Conservation (phyloP, 345 rosid genomes). For the Eucalyptus shirleyi region DNA sequence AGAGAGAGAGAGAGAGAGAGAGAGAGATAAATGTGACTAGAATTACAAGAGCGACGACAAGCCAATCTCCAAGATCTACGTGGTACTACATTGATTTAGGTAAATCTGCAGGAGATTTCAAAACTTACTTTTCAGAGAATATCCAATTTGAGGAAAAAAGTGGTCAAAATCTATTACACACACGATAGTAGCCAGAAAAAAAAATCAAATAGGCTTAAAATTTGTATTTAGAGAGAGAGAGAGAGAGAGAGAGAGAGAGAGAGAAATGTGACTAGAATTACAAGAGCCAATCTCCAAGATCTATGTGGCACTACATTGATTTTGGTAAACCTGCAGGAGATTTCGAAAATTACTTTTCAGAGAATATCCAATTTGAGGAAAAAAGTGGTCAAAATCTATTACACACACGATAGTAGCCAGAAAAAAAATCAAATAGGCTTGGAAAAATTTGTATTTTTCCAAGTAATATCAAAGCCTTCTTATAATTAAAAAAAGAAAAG, state of each 20-base stretch:
- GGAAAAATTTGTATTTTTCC: not conserved
- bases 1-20: not conserved
- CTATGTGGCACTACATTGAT: not conserved
- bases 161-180: not conserved
- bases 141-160: not conserved
- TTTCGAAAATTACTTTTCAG: not conserved
- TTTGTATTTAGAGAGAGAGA: not conserved
- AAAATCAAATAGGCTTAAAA: not conserved
- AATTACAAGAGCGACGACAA: not conserved
- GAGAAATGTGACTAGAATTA: not conserved
- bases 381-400: not conserved
- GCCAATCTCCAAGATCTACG: not conserved
- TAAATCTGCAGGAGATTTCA: not conserved
- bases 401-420: not conserved
- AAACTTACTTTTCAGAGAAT: not conserved
- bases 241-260: not conserved
- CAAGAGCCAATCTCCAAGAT: not conserved
- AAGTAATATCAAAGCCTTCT: not conserved
- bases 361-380: not conserved
- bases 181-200: not conserved
- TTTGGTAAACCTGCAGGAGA: not conserved
- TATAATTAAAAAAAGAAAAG: not conserved
- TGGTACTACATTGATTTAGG: not conserved
- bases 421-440: not conserved
- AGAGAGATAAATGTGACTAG: not conserved